These are phyloP conservation scores for Leucosporidium yakuticum DNA, from an alignment of 768 basidiomycete genomes.

Conservation along the genomic window DNA sequence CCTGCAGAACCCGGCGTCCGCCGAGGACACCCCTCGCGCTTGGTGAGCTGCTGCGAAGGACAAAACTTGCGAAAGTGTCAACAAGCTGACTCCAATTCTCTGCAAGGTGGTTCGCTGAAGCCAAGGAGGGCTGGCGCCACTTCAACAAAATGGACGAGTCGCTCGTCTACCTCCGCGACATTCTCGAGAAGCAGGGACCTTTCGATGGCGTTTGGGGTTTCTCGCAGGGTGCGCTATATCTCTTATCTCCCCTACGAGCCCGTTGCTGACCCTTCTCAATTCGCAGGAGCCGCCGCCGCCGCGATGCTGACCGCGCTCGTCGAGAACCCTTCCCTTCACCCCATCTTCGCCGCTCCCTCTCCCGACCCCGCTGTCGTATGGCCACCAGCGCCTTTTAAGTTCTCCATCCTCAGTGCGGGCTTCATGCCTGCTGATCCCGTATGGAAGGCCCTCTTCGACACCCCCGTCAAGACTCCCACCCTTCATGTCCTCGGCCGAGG, in stretches of 20 bases:
- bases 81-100: too few species aligned
- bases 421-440: slow-evolving; percentile 30
- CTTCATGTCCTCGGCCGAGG: slow-evolving; percentile 71
- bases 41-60: slow-evolving; percentile 15
- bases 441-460: not conserved
- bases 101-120: slow-evolving; percentile 19
- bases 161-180: slow-evolving; percentile 20
- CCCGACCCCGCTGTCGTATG: not conserved
- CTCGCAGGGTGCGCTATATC: not conserved
- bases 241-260: not conserved
- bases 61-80: too few species aligned
- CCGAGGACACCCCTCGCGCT: slow-evolving; percentile 21
- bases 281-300: slow-evolving; percentile 15
- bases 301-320: slow-evolving; percentile 24
- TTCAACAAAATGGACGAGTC: slow-evolving; percentile 23
- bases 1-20: not conserved
- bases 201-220: slow-evolving; percentile 28
- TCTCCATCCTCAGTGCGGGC: slow-evolving; percentile 26
- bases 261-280: not conserved
- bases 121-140: slow-evolving; percentile 7
- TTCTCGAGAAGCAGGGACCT: slow-evolving; percentile 28
- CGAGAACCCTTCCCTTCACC: slow-evolving; percentile 28
- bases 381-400: slow-evolving; percentile 30
- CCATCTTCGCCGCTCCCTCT: slow-evolving; percentile 22
- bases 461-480: slow-evolving; percentile 57